Base-by-base conservation (phyloP, 2,329 filamentous ascomycete species). In the Pestalotiopsis sp. region DNA sequence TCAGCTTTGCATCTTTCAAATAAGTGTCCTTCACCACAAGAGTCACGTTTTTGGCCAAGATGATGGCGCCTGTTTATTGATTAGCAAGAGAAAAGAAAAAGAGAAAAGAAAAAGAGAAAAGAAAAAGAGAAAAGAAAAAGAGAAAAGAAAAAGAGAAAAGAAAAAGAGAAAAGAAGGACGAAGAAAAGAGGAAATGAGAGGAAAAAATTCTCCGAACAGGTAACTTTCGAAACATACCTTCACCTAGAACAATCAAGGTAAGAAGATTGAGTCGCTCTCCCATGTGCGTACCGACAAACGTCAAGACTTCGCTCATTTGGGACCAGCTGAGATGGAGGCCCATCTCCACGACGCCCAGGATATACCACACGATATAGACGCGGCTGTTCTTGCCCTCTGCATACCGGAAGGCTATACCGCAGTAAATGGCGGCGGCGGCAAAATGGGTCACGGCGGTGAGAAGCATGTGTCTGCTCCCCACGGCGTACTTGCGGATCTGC, bases 241-340 rank as follows among this genome's bases (percentile, higher is more conserved):
- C 72, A 23, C 68, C 72, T 14, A 73, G 68, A 45, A 73, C 66
- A 70, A 92, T 91, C 65, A 91, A 82, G 0, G 89, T 91, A 68
- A 91, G 81, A 3, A 91, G 81, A 27, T 85, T 86, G 83, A 92
- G 86, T 13, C 90, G 84, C 73, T 89, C 87, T 75, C 89, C 89
- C 66, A 92, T 77, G 75, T 91, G 89, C 0, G 88, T 91, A 68
- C 86, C 83, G 71, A 88, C 85, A 74, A 92, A 90, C 68, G 87
- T 87, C 56, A 91, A 82, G 59, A 87, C 84, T 4, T 85, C 81
- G 77, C 84, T 90, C 36, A 81, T 78, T 62, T 83, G 85, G 11
- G 89, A 89, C 4, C 90, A 79, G 3, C 77, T 78, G 52, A 91
- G 82, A 4, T 86, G 84, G 9, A 82, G 73, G 17, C 85, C 72